A percentile compares a stretch with the other conserved stretches of the same genome.
These are phyloP conservation scores for Metschnikowia anglica DNA, from an alignment of 805 yeast genomes.

Conservation along the genomic window DNA sequence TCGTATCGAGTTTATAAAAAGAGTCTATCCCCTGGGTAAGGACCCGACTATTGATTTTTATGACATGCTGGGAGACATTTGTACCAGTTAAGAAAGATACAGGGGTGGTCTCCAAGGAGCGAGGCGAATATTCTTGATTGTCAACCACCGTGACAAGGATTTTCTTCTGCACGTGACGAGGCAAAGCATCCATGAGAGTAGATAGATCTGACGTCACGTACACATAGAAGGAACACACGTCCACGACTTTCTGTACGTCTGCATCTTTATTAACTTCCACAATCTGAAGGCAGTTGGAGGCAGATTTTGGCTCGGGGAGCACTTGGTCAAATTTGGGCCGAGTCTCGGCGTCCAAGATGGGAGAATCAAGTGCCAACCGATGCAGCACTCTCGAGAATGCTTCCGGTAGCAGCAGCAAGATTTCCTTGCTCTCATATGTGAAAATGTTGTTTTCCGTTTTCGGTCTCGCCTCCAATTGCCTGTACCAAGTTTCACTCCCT, in stretches of 20 bases:
- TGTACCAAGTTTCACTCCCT: slow-evolving; percentile 33
- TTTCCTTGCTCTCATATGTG: slow-evolving; percentile 9
- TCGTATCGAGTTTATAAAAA: slow-evolving; percentile 31
- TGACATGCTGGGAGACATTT: slow-evolving; percentile 24
- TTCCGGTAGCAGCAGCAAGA: slow-evolving; percentile 9
- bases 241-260: slow-evolving; percentile 15
- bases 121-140: slow-evolving; percentile 38
- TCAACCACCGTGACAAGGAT: slow-evolving; percentile 38
- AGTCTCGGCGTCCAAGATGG: slow-evolving; percentile 28
- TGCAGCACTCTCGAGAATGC: slow-evolving; percentile 11
- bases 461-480: slow-evolving; percentile 24
- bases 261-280: slow-evolving; percentile 24
- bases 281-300: slow-evolving; percentile 21
- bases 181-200: slow-evolving; percentile 13
- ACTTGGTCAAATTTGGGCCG: slow-evolving; percentile 25
- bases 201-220: slow-evolving; percentile 25
- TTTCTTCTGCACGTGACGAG: slow-evolving; percentile 23
- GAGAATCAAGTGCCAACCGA: slow-evolving; percentile 26
- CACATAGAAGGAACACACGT: slow-evolving; percentile 25
- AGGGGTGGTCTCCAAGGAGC: slow-evolving; percentile 31
- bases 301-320: slow-evolving; percentile 12
- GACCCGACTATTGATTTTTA: slow-evolving; percentile 33
- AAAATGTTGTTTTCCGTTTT: slow-evolving; percentile 24
- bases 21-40: slow-evolving; percentile 31
- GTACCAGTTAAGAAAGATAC: slow-evolving; percentile 20